Conservation (phyloP, 179 eudicot species). For the Pouteria campechiana region DNA sequence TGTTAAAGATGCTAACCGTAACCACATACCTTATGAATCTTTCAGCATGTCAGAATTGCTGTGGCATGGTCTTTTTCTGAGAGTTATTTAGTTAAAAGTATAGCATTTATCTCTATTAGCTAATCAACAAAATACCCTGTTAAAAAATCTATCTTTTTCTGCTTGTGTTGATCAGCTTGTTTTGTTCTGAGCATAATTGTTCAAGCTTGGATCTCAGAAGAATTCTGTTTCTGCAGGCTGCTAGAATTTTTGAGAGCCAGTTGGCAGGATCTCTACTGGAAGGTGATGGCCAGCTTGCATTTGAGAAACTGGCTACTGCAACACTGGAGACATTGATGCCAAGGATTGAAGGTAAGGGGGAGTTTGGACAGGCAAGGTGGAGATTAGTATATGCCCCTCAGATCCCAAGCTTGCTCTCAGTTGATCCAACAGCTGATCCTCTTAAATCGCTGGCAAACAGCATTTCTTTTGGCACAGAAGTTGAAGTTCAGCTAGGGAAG, state of each 20-base stretch:
- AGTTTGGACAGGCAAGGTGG: conserved; percentile 99
- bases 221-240: conserved; percentile 52
- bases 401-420: conserved; percentile 89
- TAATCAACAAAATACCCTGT: too few relatives aligned
- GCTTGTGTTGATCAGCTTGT: too few relatives aligned
- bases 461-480: conserved; percentile 96
- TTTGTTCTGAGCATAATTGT: too few relatives aligned
- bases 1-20: too few relatives aligned
- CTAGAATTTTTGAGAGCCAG: conserved; percentile 96
- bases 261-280: conserved; percentile 93
- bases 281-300: conserved; percentile 98
- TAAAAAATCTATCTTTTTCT: too few relatives aligned
- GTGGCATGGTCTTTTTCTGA: too few relatives aligned
- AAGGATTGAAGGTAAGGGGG: conserved; percentile 95
- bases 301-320: conserved; percentile 98
- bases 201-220: too few relatives aligned
- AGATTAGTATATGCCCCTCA: conserved; percentile 97
- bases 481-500: conserved; percentile 97
- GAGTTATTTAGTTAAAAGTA: too few relatives aligned
- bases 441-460: conserved; percentile 93
- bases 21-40: too few relatives aligned
- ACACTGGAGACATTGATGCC: conserved; percentile 98
- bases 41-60: too few relatives aligned
- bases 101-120: too few relatives aligned
- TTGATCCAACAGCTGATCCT: conserved; percentile 92